Conservation (phyloP, 2,329 filamentous ascomycete species). For the Fusarium avenaceum region DNA sequence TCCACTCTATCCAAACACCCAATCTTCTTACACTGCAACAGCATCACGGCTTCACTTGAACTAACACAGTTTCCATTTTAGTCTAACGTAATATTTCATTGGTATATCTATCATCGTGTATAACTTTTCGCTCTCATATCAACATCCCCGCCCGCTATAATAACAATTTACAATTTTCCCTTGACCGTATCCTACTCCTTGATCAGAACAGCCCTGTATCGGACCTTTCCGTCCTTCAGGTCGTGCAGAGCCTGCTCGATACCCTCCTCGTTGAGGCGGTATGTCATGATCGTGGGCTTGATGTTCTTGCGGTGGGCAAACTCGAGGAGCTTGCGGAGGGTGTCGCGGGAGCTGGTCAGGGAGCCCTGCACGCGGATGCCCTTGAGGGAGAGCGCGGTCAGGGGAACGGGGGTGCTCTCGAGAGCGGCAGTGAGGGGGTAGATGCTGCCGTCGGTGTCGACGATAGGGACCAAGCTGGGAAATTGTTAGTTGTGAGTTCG, state of each 20-base stretch:
- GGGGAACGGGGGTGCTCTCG: slow-evolving; percentile 24
- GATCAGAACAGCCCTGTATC: slow-evolving; percentile 50
- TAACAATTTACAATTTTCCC: not conserved
- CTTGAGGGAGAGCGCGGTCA: slow-evolving; percentile 35
- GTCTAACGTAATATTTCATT: not conserved
- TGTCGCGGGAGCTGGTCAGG: slow-evolving; percentile 32
- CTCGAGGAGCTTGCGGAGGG: slow-evolving; percentile 43
- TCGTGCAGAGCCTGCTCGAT: slow-evolving; percentile 54
- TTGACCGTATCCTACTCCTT: slow-evolving; percentile 22
- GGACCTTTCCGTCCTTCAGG: slow-evolving; percentile 52
- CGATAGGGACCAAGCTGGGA: slow-evolving; percentile 18
- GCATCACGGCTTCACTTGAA: not conserved
- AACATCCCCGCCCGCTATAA: not conserved
- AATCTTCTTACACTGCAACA: not conserved
- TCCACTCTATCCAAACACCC: not conserved
- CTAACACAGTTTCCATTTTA: not conserved
- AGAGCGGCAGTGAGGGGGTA: slow-evolving; percentile 37
- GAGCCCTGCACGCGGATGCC: slow-evolving; percentile 29
- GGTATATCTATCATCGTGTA: slow-evolving; percentile 12
- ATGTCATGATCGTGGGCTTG: slow-evolving; percentile 49
- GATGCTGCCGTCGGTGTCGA: slow-evolving; percentile 33
- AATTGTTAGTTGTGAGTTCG: not conserved
- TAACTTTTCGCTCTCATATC: slow-evolving; percentile 7
- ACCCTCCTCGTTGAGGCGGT: slow-evolving; percentile 50
- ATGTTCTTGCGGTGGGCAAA: slow-evolving; percentile 50